Evolutionary conservation across 75 land plant genomes (phyloP).

Genomic region (Isoetes taiwanensis): DNA sequence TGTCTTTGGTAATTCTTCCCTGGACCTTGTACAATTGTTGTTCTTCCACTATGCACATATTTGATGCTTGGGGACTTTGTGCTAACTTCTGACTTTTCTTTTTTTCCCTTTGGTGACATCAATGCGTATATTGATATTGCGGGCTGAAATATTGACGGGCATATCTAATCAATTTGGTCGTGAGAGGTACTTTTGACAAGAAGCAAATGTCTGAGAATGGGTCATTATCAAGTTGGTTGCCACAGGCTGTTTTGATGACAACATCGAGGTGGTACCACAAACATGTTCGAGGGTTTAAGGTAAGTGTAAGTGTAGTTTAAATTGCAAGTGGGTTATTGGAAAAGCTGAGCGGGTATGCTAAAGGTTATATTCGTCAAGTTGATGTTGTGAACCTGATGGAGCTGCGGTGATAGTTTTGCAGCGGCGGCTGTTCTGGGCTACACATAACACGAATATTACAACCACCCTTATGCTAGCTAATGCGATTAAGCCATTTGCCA

Average conservation of each 20-base stretch:
- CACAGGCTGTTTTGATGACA: neutral
- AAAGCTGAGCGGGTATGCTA: no score
- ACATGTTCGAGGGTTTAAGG: conserved; percentile 2
- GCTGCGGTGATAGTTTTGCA: conserved; percentile 6
- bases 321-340: no score
- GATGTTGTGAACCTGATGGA: neutral
- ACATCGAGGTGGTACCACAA: neutral
- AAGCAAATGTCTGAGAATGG: neutral
- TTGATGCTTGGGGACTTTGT: no score
- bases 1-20: no score
- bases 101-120: no score
- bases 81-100: no score
- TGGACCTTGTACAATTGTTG: no score
- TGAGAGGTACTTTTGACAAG: neutral
- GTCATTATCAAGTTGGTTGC: neutral
- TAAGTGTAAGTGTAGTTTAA: no score
- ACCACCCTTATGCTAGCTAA: conserved; percentile 4
- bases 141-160: neutral
- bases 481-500: neutral
- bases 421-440: conserved; percentile 6
- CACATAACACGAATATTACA: neutral
- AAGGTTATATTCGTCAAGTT: no score
- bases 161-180: neutral
- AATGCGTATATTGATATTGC: no score
- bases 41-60: no score